phyloP scores from a whole-genome alignment of 1,139 yeast species.

The Nakaseomyces bracarensis region DNA sequence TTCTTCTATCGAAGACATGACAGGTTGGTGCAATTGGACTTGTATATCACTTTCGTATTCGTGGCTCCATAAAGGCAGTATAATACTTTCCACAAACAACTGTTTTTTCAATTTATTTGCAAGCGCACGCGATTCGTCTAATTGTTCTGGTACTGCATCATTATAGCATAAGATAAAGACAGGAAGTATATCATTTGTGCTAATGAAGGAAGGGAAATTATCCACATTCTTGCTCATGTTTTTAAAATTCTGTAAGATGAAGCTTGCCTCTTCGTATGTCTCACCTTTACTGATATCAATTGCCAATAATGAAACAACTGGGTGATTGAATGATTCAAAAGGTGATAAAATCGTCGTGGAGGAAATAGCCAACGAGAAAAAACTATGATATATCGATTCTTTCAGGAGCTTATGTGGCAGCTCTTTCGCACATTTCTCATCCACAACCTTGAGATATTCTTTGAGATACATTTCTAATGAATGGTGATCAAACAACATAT shows the following conservation, averaged over 20 bases:
- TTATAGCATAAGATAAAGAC: slow-evolving; percentile 34
- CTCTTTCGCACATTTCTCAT: slow-evolving; percentile 25
- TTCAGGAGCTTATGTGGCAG: slow-evolving; percentile 29
- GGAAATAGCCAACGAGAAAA: slow-evolving; percentile 54
- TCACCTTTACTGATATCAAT: slow-evolving; percentile 34
- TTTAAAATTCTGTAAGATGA: slow-evolving; percentile 42
- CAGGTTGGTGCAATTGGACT: slow-evolving; percentile 33
- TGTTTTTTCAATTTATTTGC: slow-evolving; percentile 34
- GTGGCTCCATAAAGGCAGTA: slow-evolving; percentile 29
- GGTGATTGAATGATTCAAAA: slow-evolving; percentile 86
- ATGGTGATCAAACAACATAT: slow-evolving; percentile 29
- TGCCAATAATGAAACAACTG: slow-evolving; percentile 68
- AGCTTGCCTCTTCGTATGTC: slow-evolving; percentile 45
- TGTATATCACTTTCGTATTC: slow-evolving; percentile 15
- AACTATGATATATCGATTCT: slow-evolving; percentile 47
- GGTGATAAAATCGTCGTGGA: slow-evolving; percentile 55
- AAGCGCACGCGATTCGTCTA: slow-evolving; percentile 27
- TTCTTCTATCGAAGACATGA: slow-evolving; percentile 48
- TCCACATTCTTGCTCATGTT: slow-evolving; percentile 28
- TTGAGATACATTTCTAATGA: slow-evolving; percentile 32
- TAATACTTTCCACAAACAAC: slow-evolving; percentile 31
- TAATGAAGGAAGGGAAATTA: slow-evolving; percentile 50
- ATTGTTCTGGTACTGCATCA: slow-evolving; percentile 22
- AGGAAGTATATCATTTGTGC: slow-evolving; percentile 47
- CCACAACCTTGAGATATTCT: slow-evolving; percentile 31